Evolutionary conservation across 257 asterid species (phyloP), one percentile per base, ranked within the genome.

Genomic region (Agastache rugosa): DNA sequence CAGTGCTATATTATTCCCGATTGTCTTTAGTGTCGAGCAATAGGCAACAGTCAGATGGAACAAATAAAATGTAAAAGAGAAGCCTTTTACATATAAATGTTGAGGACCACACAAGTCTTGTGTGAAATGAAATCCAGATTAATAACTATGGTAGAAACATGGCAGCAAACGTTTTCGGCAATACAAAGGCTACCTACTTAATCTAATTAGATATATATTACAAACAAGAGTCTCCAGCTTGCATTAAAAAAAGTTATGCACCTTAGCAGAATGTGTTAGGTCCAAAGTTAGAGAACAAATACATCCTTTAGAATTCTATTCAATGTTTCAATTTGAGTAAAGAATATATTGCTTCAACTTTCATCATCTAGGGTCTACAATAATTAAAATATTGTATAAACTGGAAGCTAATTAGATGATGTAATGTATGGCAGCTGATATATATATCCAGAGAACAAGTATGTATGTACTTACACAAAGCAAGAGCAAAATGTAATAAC

Each of bases 11-110:
- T 66, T 63, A 61, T 63, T 78, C 67, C 48, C 37, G 45, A 53
- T 58, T 31, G 66, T 75, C 66, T 48, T 60, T 17, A 20, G 70
- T 44, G 39, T 70, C 53, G 48, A 51, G 44, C 63, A 75, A 55
- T 31, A 54, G 70, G 17, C 77, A 63, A 60, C 62, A 66, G 47
- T 64, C 31, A 69, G 73, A 61, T 41, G 31, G 74, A 65, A 62
- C 67, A 66, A 65, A 66, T 68, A 74, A 75, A 47, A 73, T 56
- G 67, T 68, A 47, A 81, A 61, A 50, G 65, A 44, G 42, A 75
- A 66, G 70, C 69, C 56, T 42, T 39, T 12, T 68, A 23, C 22
- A 65, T 25, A 48, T 37, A 67, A 27, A 69, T 58, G 41, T 20
- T 44, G 27, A 67, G 81, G 84, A 45, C 77, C 79, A 71, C 74